phyloP scores from a whole-genome alignment of 176 grass and related monocot species.

The Elaeis guineensis region DNA sequence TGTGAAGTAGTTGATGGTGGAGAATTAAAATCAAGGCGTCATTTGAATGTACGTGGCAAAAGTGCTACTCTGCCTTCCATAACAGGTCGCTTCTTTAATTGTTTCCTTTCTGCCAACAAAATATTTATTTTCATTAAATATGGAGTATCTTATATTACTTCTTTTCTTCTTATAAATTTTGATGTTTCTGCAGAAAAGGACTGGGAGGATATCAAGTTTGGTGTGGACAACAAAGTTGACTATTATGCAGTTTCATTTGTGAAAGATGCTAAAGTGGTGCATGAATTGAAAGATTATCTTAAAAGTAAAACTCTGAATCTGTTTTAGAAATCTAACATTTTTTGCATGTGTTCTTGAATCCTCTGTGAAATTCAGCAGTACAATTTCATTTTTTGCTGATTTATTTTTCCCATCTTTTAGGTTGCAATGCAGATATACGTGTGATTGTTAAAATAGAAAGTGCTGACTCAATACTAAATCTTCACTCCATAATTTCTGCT shows the following conservation, averaged over 20 bases:
- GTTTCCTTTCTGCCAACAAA: too few species aligned
- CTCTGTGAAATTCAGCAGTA: background rate
- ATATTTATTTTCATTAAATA: too few species aligned
- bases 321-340: conserved; percentile 2
- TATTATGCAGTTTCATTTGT: conserved; percentile 99
- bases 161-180: background rate
- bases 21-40: conserved; percentile 91
- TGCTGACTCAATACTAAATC: conserved; percentile 94
- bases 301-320: conserved; percentile 44
- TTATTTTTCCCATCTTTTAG: conserved; percentile 26
- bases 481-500: conserved; percentile 91
- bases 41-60: conserved; percentile 94
- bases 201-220: conserved; percentile 99
- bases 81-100: conserved; percentile 41
- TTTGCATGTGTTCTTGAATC: background rate
- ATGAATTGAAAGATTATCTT: conserved; percentile 88
- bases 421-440: conserved; percentile 78
- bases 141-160: background rate
- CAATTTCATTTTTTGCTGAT: too few species aligned
- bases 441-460: conserved; percentile 97
- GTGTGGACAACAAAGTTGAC: conserved; percentile 82
- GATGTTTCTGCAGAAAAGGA: conserved; percentile 66
- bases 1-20: conserved; percentile 88
- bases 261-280: conserved; percentile 82
- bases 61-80: conserved; percentile 94